Evolutionary conservation across 176 grass and related monocot species (phyloP), one percentile per base, ranked within the genome.

Genomic region (Lolium rigidum): DNA sequence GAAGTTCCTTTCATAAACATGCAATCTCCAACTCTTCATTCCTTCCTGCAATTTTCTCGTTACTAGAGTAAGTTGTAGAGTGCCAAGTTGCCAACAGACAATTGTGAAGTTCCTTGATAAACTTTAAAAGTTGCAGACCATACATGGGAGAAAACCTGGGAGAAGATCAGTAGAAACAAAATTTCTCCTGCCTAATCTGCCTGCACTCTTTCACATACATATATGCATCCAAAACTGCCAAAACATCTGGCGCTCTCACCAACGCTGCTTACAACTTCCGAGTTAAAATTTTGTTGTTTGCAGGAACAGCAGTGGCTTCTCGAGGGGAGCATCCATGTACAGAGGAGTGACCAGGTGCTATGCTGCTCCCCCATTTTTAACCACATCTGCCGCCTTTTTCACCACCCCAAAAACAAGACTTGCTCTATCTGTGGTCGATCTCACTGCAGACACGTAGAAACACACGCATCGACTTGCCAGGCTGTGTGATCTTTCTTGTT

Each of bases 291-390:
- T 84, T 88, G 39, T 84, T 89, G 63, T 37, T 67, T 78, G 70
- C 87, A 98, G 95, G 84, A 98, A 95, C 87, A 98, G 95, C 89
- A 98, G 93, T 86, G 95, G 95, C 10, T 98, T 98, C 87, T 98
- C 95, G 74, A 95, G 95, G 79, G 95, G 95, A 58, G 95, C 95
- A 93, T 95, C 95, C 84, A 88, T 93, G 79, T 98, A 95, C 85
- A 87, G 95, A 93, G 95, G 95, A 48, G 95, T 98, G 55, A 98
- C 95, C n/a, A 98, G 95, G 95, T 97, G 80, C 82, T 71, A 80
- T 88, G 65, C 70, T 64, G 68, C 49, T 72, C 66, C 87, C 71
- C 84, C 54, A 79, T 48, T 71, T 91, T 88, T 90, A 65, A 78
- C 87, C 46, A 50, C 69, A 75, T 66, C 51, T 80, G 87, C 89